Base-by-base conservation (phyloP, 371 early-diverging fungal species). In the Capniomyces stellatus region DNA sequence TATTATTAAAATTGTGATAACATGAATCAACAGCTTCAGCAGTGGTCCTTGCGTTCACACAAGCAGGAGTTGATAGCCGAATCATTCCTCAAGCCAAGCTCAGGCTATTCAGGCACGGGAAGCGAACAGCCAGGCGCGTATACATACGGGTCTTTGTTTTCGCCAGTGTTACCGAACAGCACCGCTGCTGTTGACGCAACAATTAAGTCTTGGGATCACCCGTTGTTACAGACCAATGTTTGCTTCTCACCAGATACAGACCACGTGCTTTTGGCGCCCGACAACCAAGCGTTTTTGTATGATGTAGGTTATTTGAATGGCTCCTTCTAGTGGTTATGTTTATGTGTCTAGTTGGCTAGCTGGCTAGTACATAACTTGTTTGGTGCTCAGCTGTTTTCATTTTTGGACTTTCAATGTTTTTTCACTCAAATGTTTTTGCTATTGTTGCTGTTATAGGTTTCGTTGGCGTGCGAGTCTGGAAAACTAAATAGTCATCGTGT, bases 11-110 rank as follows among this genome's bases (percentile, higher is more conserved):
- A n/a, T n/a, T n/a, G n/a, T n/a, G n/a, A n/a, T n/a, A n/a, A n/a
- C n/a, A n/a, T n/a, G n/a, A n/a, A n/a, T n/a, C n/a, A n/a, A 10
- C 21, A 51, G 51, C 27, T 51, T 2, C 51, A 51, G 35, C 27
- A 30, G 21, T 51, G 51, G 51, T 51, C 35, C 3, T n/a, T 51
- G 13, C 29, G 39, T 18, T 35, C 21, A 13, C 29, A 51, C 13
- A 29, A 51, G 13, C 23, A 8, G 6, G 23, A 23, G 21, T 31
- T 51, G n/a, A 27, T 49, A 49, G 21, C 49, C 10, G 49, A 49
- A 49, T 49, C 49, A n/a, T 4, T 49, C 2, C 28, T 49, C n/a
- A 30, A 30, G 8, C 49, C n/a, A n/a, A n/a, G n/a, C n/a, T n/a
- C n/a, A n/a, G n/a, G n/a, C n/a, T n/a, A n/a, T n/a, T n/a, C n/a